Conservation (phyloP, 352 stramenopile species). For the Globisporangium viniferum region DNA sequence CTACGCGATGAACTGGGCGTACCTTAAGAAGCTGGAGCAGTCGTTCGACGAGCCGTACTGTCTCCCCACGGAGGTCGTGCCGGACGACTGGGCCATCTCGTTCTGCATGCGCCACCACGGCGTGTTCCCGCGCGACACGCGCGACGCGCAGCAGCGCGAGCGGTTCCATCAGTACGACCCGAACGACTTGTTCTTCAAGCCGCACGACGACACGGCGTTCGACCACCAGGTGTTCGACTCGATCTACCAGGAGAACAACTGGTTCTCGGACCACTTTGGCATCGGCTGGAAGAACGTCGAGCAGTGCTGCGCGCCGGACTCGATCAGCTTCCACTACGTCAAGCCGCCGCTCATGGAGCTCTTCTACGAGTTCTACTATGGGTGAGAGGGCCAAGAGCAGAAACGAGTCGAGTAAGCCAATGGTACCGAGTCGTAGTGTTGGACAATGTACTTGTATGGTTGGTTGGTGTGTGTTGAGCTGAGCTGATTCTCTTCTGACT, state of each 20-base stretch:
- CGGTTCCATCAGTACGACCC: constrained; percentile 86
- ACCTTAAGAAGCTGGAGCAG: constrained; percentile 62
- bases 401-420: not conserved
- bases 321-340: constrained; percentile 85
- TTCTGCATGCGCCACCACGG: constrained; percentile 82
- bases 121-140: constrained; percentile 67
- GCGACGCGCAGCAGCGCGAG: constrained; percentile 63
- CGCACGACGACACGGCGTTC: constrained; percentile 66
- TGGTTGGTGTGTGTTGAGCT: not conserved
- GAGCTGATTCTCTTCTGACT: not conserved
- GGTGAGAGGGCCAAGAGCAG: not conserved
- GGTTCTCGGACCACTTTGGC: constrained; percentile 82
- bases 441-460: not conserved
- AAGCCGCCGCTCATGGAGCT: constrained; percentile 82
- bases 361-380: constrained; percentile 84
- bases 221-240: constrained; percentile 70
- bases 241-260: constrained; percentile 87
- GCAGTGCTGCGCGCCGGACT: constrained; percentile 72
- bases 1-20: constrained; percentile 85
- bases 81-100: constrained; percentile 85
- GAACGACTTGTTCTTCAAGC: constrained; percentile 59
- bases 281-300: constrained; percentile 81
- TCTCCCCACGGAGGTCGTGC: constrained; percentile 62
- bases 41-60: constrained; percentile 76
- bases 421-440: not conserved